Conservation (phyloP, 352 stramenopile species). For the Phytophthora vignae region DNA sequence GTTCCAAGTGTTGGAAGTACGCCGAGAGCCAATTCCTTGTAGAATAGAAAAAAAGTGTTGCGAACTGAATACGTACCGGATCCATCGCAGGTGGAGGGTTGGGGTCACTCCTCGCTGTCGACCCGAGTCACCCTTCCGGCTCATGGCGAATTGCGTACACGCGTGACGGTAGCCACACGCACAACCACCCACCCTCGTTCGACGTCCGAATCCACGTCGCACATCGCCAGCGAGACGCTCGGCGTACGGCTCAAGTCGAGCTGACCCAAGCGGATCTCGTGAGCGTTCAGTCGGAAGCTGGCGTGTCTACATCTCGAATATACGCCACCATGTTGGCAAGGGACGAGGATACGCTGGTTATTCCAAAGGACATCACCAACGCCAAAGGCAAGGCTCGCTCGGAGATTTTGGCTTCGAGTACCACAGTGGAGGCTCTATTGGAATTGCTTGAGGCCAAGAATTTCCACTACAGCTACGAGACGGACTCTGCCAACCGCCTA, state of each 20-base stretch:
- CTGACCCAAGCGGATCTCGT: background rate
- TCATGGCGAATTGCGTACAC: constrained; percentile 6
- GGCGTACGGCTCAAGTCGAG: background rate
- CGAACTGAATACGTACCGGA: too few species aligned
- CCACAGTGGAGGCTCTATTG: constrained; percentile 6
- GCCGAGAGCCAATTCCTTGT: too few species aligned
- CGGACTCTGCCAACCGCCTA: constrained; percentile 1
- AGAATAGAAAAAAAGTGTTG: too few species aligned
- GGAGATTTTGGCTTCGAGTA: background rate
- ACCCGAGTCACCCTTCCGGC: background rate
- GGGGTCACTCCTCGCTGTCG: too few species aligned
- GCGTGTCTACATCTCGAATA: constrained; percentile 6
- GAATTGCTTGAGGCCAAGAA: background rate
- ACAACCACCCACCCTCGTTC: constrained; percentile 7
- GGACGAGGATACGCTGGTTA: background rate
- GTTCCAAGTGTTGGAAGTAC: too few species aligned
- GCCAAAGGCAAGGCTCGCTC: background rate
- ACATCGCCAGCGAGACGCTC: constrained; percentile 3
- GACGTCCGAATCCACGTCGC: background rate
- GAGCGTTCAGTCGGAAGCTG: background rate
- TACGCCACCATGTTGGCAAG: constrained; percentile 1
- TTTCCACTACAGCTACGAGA: constrained; percentile 8
- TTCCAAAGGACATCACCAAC: constrained; percentile 10
- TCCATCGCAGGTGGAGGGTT: too few species aligned
- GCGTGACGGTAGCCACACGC: background rate